Evolutionary conservation across 2,329 filamentous ascomycete species (phyloP).

Genomic region (Penicillium concentricum): DNA sequence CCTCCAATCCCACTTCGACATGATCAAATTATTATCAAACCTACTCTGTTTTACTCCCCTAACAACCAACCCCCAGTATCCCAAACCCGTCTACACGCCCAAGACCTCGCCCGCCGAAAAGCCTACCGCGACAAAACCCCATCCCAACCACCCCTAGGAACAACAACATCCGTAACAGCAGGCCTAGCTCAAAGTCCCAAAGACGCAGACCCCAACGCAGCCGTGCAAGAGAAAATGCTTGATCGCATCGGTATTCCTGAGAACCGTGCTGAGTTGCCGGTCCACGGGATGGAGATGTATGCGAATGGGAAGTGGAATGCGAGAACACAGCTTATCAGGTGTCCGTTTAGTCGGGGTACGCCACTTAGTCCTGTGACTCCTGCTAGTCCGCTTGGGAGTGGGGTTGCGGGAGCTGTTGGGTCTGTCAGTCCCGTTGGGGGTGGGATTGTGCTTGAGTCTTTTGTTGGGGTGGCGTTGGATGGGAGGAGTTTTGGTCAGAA

Average conservation of each 20-base stretch:
- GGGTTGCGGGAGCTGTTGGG: not conserved
- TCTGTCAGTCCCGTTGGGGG: not conserved
- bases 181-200: conserved; percentile 5
- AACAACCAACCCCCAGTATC: conserved; percentile 15
- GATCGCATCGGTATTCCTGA: conserved; percentile 14
- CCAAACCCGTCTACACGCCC: conserved; percentile 25
- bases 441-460: not conserved
- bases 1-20: not conserved
- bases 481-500: not conserved
- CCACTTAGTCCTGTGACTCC: not conserved
- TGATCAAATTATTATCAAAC: not conserved
- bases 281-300: conserved; percentile 10
- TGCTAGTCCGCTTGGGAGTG: not conserved
- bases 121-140: conserved; percentile 21
- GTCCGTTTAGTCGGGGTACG: not conserved
- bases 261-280: conserved; percentile 17
- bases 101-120: conserved; percentile 35
- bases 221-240: conserved; percentile 29
- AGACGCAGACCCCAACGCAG: not conserved
- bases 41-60: not conserved
- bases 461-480: not conserved
- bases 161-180: not conserved
- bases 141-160: conserved; percentile 2
- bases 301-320: not conserved
- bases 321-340: not conserved